Base-by-base conservation (phyloP, 176 grass and related monocot genomes). In the Thalia dealbata region DNA sequence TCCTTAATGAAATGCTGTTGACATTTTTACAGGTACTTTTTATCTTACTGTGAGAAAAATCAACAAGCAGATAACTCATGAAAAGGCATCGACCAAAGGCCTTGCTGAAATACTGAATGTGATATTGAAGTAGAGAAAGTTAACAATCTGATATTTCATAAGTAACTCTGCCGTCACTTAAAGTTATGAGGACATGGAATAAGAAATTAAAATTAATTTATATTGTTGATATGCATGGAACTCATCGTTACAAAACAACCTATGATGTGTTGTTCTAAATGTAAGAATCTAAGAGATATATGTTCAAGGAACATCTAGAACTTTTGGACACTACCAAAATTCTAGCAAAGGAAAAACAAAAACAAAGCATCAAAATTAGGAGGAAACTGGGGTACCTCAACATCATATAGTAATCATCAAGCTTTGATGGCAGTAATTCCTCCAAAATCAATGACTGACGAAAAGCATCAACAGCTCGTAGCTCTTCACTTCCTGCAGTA, bases 321-420 rank as follows among this genome's bases (percentile, higher is more conserved):
- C 3, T 58, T 58, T n/a, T 58, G 54, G 22, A 15, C 27, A 16
- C 25, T 66, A 32, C 18, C 14, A 32, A 32, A 32, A 65, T 32
- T 14, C 7, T 18, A 61, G 1, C 24, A 67, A 48, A 26, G 19
- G 10, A 8, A 0, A 25, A 5, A 23, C 0, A 15, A 18, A 50
- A 50, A 2, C 7, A 6, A 15, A 44, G 38, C 2, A 67, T 2
- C 14, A 48, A 19, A 70, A 48, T 46, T 46, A 48, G 22, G 18
- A 18, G 21, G 44, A 48, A 22, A 14, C 21, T 46, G 16, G 21
- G 7, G 15, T 80, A 92, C 93, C 90, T 92, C 75, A 92, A 73
- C 76, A 92, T 81, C 50, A 73, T 79, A 73, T 97, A 78, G 82
- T 86, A 93, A 83, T 92, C 81, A 61, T 93, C 90, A 24, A 81